These are phyloP conservation scores for Elsinoe batatas DNA, from an alignment of 2,329 filamentous ascomycete genomes.

Conservation along the genomic window DNA sequence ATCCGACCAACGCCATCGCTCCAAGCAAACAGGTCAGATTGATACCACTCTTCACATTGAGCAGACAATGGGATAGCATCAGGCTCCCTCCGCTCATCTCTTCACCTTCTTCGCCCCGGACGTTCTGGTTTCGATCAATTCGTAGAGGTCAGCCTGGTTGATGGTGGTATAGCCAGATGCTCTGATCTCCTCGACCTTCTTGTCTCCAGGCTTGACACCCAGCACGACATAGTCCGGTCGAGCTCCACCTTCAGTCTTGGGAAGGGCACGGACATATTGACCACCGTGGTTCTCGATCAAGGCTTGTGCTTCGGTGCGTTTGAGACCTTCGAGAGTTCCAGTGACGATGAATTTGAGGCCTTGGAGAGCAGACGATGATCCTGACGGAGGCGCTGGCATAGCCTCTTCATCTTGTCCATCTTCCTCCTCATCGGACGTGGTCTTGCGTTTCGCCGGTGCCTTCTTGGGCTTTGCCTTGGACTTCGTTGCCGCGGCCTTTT, in stretches of 20 bases:
- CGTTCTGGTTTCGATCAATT: conserved; percentile 13
- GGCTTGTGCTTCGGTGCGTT: conserved; percentile 5
- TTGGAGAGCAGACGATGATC: conserved; percentile 1
- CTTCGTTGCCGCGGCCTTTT: background rate
- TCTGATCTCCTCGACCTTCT: conserved; percentile 19
- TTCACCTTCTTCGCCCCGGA: conserved; percentile 1
- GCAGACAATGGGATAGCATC: no score
- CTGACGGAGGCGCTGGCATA: conserved; percentile 9
- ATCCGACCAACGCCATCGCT: no score
- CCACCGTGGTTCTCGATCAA: conserved; percentile 15
- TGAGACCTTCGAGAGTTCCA: conserved; percentile 14
- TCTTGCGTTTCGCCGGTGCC: background rate
- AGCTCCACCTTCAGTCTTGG: background rate
- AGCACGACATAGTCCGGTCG: conserved; percentile 13
- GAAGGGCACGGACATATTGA: conserved; percentile 5
- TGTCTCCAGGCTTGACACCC: conserved; percentile 15
- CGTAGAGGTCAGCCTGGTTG: conserved; percentile 16
- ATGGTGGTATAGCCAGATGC: conserved; percentile 15
- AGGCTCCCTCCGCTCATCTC: background rate
- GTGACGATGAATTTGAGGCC: conserved; percentile 13
- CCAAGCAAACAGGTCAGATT: no score
- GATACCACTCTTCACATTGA: no score
- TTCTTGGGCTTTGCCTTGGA: background rate
- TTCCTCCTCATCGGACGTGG: background rate
- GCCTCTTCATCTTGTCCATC: background rate